Evolutionary conservation across 192 early-diverging fungal genomes (phyloP).

Genomic region (Podila epicladia): DNA sequence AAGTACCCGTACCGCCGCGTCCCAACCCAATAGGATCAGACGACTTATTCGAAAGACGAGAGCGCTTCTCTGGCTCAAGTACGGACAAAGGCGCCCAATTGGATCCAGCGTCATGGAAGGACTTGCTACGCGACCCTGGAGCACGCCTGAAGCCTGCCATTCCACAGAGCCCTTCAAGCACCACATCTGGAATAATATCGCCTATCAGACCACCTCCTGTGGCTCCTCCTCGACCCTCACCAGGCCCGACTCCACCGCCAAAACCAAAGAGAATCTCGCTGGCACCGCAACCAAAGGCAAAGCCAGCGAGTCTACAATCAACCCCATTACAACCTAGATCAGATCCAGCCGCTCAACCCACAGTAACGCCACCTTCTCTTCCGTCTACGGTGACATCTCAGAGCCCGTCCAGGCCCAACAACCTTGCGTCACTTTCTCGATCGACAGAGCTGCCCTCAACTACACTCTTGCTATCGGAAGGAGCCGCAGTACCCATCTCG

Average conservation of each 20-base stretch:
- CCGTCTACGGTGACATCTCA: background rate
- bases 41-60: background rate
- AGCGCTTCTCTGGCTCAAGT: background rate
- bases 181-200: too few species aligned
- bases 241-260: slow-evolving; percentile 16
- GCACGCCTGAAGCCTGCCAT: background rate
- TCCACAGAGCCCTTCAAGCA: too few species aligned
- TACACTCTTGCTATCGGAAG: background rate
- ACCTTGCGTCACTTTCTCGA: background rate
- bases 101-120: background rate
- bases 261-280: slow-evolving; percentile 47
- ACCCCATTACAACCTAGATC: slow-evolving; percentile 16
- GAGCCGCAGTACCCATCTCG: slow-evolving; percentile 15
- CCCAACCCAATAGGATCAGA: background rate
- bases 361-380: background rate
- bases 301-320: slow-evolving; percentile 34
- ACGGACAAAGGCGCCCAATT: background rate
- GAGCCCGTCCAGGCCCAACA: background rate
- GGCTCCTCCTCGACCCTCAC: slow-evolving; percentile 1
- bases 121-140: background rate
- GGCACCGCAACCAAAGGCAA: slow-evolving; percentile 39
- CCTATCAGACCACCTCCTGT: background rate
- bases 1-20: slow-evolving; percentile 1
- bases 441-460: background rate
- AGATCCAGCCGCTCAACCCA: slow-evolving; percentile 1